Conservation (phyloP, 768 basidiomycete species). For the Russula dissimulans region DNA sequence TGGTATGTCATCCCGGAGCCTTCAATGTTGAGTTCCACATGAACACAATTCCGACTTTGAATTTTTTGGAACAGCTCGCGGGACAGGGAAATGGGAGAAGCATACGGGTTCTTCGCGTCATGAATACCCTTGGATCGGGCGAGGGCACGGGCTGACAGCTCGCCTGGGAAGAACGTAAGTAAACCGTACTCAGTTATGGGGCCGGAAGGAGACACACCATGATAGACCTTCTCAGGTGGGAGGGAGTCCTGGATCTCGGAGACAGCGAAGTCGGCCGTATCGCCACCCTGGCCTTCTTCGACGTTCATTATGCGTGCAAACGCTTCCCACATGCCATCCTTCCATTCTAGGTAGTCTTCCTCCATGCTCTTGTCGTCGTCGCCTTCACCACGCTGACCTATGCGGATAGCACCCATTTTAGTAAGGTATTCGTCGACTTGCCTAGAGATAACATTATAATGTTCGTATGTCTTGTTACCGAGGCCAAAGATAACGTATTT, state of each 20-base stretch:
- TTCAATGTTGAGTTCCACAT: conserved; percentile 88
- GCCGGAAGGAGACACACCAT: conserved; percentile 43
- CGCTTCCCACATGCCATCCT: conserved; percentile 92
- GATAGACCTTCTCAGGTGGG: conserved; percentile 84
- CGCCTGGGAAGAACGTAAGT: conserved; percentile 42
- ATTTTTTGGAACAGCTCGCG: conserved; percentile 77
- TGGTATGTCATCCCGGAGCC: conserved; percentile 98
- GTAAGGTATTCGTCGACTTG: conserved; percentile 65
- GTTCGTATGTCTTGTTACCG: conserved; percentile 91
- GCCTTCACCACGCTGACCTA: conserved; percentile 89
- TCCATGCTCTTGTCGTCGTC: conserved; percentile 99
- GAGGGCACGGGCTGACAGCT: conserved; percentile 91
- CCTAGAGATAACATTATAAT: conserved; percentile 86
- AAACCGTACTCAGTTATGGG: background rate
- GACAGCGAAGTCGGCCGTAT: conserved; percentile 89
- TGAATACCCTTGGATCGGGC: conserved; percentile 92
- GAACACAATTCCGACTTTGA: conserved; percentile 83
- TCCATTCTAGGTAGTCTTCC: conserved; percentile 99
- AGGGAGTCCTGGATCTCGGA: conserved; percentile 62
- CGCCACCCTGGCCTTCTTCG: conserved; percentile 94
- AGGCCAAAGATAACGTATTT: conserved; percentile 94
- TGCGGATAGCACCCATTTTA: conserved; percentile 74
- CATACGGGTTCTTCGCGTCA: conserved; percentile 95
- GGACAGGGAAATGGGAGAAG: conserved; percentile 68
- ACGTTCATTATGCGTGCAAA: conserved; percentile 77